phyloP scores from a whole-genome alignment of 768 basidiomycete genomes.

The Serendipita indica region DNA sequence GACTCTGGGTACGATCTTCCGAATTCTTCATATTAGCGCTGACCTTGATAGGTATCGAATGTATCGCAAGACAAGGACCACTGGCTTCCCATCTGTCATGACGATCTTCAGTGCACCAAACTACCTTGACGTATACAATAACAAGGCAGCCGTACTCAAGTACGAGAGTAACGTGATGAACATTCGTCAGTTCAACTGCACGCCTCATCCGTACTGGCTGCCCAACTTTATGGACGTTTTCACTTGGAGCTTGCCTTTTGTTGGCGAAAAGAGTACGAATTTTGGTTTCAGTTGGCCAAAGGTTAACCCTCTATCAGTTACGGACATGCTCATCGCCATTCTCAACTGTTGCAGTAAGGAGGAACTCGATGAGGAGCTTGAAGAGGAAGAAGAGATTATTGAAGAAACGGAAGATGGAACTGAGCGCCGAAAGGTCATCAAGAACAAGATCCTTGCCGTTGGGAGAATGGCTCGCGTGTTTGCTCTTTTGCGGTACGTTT shows the following conservation, averaged over 20 bases:
- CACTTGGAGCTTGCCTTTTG: constrained; percentile 96
- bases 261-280: constrained; percentile 83
- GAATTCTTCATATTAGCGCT: constrained; percentile 5
- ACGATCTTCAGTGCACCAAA: constrained; percentile 99
- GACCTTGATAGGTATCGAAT: constrained; percentile 62
- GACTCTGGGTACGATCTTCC: constrained; percentile 68
- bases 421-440: constrained; percentile 83
- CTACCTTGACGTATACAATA: constrained; percentile 97
- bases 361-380: constrained; percentile 71
- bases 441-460: constrained; percentile 96
- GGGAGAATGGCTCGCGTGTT: constrained; percentile 95
- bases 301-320: constrained; percentile 39
- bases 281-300: not conserved
- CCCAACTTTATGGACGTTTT: constrained; percentile 99
- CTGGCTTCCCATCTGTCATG: constrained; percentile 98
- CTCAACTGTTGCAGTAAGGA: constrained; percentile 92
- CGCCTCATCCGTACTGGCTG: constrained; percentile 90
- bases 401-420: constrained; percentile 19
- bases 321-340: constrained; percentile 96
- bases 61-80: constrained; percentile 97
- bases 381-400: constrained; percentile 25
- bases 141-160: constrained; percentile 97
- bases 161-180: constrained; percentile 99
- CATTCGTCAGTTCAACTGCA: constrained; percentile 92
- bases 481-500: constrained; percentile 72